Percentiles rank a stretch among this genome's conserved stretches.
Conservation (phyloP, 306 rosid species). For the Trifolium repens region DNA sequence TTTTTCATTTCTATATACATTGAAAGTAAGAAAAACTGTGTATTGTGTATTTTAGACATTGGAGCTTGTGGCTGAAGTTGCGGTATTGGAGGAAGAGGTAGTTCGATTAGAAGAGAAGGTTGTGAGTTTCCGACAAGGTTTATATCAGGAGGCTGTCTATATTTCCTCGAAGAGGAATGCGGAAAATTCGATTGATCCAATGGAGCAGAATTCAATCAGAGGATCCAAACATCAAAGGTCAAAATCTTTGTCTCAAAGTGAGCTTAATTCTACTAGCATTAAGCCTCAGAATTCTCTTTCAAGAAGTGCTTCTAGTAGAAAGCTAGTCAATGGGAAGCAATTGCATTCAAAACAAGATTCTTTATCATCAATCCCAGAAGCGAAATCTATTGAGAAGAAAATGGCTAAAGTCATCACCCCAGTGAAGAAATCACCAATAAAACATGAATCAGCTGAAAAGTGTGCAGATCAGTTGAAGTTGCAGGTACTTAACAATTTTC, state of each 20-base stretch:
- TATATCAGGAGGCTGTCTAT: constrained; percentile 85
- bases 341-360: constrained; percentile 51
- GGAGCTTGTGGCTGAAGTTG: constrained; percentile 94
- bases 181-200: constrained; percentile 50
- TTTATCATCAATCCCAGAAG: constrained; percentile 54
- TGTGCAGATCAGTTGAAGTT: constrained; percentile 51
- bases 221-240: constrained; percentile 74
- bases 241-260: constrained; percentile 71
- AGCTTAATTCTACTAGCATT: constrained; percentile 54
- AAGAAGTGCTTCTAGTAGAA: constrained; percentile 66
- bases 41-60: constrained; percentile 60
- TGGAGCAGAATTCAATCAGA: constrained; percentile 54
- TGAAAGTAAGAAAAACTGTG: constrained; percentile 26
- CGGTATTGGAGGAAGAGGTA: constrained; percentile 93
- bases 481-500: constrained; percentile 54
- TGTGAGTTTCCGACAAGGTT: constrained; percentile 82
- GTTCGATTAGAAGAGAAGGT: constrained; percentile 80
- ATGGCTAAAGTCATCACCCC: constrained; percentile 54
- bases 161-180: constrained; percentile 65
- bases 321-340: constrained; percentile 50
- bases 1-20: neutral
- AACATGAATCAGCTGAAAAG: constrained; percentile 60
- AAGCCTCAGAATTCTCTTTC: constrained; percentile 67
- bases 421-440: constrained; percentile 57
- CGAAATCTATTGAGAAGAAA: constrained; percentile 69